Base-by-base conservation (phyloP, 1,284 basidiomycete genomes). In the Tetrapyrgos nigripes region DNA sequence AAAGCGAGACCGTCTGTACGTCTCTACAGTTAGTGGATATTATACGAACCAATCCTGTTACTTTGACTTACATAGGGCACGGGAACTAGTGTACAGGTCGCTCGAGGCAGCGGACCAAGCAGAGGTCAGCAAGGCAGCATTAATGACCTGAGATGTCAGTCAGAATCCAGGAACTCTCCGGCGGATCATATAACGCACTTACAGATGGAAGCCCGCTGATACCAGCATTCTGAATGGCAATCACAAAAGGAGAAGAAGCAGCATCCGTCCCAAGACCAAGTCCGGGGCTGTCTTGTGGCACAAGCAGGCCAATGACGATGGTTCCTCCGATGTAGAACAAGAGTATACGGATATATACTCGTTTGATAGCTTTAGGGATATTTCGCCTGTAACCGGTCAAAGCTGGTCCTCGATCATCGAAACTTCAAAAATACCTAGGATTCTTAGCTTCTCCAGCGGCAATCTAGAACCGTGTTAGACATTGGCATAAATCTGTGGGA, bases 21-120 rank as follows among this genome's bases (percentile, higher is more conserved):
- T n/a, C n/a, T n/a, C n/a, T n/a, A n/a, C n/a, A n/a, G 14, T 8
- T 14, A 33, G 8, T 8, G 31, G 14, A 8, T 14, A 33, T 8
- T 33, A 8, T 33, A 33, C 8, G 31, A 33, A 33, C 8, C 8
- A 14, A 33, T 8, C 8, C 14, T 21, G 6, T 27, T n/a, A 13
- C 17, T n/a, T 13, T 4, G 13, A 76, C 88, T 69, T 61, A 91
- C 89, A 94, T 13, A 96, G 79, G 1, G 91, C 91, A 52, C 93
- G 86, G 19, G 90, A 93, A 55, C 87, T 87, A 1, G 88, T 89
- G 74, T 93, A 97, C 53, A 96, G 71, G 67, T 95, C 89, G 63
- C 89, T 91, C 37, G 87, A 91, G 2, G 90, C 92, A 4, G 94
- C 93, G 4, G 92, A 94, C 84, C 91, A 92, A 1, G 94, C 94